Conservation (phyloP, 2,329 filamentous ascomycete genomes). For the Pseudogymnoascus sp. region DNA sequence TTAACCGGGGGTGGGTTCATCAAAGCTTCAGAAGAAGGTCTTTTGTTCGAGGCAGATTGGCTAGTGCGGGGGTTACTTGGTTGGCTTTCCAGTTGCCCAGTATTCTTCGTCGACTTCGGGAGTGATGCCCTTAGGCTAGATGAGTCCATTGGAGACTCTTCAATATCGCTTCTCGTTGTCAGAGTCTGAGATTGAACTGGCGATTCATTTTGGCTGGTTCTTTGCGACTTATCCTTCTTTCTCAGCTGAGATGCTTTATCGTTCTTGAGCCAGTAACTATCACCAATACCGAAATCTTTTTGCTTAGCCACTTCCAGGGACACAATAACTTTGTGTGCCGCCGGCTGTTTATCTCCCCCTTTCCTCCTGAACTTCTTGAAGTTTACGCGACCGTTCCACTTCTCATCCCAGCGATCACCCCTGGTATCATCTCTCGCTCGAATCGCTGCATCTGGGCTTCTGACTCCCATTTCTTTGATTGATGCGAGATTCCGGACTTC, state of each 20-base stretch:
- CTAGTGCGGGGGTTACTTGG: background rate
- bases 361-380: conserved; percentile 79
- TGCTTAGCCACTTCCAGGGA: conserved; percentile 53
- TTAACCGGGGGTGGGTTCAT: conserved; percentile 22
- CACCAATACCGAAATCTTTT: conserved; percentile 51
- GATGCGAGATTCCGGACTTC: conserved; percentile 68
- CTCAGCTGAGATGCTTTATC: background rate
- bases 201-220: background rate
- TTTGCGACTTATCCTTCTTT: background rate
- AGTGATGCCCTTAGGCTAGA: background rate
- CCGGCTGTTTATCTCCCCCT: conserved; percentile 33
- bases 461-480: conserved; percentile 68
- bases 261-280: conserved; percentile 46
- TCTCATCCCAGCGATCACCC: conserved; percentile 69
- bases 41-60: conserved; percentile 16
- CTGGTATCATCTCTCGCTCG: conserved; percentile 24
- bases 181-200: background rate
- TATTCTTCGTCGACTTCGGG: background rate
- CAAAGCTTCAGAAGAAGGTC: conserved; percentile 20
- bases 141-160: background rate
- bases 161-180: background rate
- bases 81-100: background rate
- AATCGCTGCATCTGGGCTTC: conserved; percentile 28
- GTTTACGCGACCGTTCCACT: conserved; percentile 91
- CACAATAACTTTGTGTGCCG: conserved; percentile 43